Evolutionary conservation across 257 asterid species (phyloP).

Genomic region (Eustoma russellianum): DNA sequence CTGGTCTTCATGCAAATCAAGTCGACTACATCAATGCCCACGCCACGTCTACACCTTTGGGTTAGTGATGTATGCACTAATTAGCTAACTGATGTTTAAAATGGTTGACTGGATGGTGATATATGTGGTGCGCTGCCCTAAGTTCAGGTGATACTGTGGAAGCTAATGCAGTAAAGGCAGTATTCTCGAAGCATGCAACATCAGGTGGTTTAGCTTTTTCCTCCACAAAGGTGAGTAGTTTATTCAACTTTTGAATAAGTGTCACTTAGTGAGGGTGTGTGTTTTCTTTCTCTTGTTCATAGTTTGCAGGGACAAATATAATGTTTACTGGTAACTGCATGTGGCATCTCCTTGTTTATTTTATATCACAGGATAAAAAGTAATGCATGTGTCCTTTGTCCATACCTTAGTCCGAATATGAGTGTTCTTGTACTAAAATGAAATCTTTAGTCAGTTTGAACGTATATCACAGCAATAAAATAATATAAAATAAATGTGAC

Average conservation of each 20-base stretch:
- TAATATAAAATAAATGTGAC: not conserved
- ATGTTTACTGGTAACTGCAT: too few relatives aligned
- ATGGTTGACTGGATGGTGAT: conserved; percentile 1
- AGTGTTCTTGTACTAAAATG: too few relatives aligned
- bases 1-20: conserved; percentile 65
- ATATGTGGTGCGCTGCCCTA: conserved; percentile 4
- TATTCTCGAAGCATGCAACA: conserved; percentile 57
- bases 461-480: not conserved
- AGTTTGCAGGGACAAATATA: too few relatives aligned
- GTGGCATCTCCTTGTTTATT: too few relatives aligned
- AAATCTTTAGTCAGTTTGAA: too few relatives aligned
- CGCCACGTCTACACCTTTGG: conserved; percentile 95
- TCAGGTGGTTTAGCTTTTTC: conserved; percentile 68
- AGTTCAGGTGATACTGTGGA: conserved; percentile 75
- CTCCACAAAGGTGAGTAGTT: conserved; percentile 65
- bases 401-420: too few relatives aligned
- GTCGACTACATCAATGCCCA: conserved; percentile 95
- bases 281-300: too few relatives aligned
- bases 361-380: too few relatives aligned
- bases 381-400: too few relatives aligned
- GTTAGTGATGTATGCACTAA: conserved; percentile 27
- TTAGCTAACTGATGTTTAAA: conserved; percentile 5
- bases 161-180: conserved; percentile 74
- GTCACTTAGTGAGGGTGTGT: too few relatives aligned
- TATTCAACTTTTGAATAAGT: too few relatives aligned